Conservation (phyloP, 805 yeast species). For the Kodamaea laetipori region DNA sequence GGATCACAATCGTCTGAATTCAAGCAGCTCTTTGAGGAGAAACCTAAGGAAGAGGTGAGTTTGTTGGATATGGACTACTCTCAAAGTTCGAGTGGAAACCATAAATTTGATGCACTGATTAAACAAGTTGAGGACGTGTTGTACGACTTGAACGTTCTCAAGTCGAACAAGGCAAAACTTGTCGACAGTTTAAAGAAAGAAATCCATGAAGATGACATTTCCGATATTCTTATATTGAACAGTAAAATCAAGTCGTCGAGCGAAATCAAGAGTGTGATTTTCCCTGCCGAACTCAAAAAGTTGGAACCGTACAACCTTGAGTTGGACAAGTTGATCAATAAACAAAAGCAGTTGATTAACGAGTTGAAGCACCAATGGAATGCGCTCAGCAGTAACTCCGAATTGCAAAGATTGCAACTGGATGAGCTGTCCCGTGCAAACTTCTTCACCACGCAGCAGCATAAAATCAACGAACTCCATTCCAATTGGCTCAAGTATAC, state of each 20-base stretch:
- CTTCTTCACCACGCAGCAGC: constrained; percentile 32
- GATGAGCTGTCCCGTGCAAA: constrained; percentile 43
- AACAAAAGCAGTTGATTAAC: constrained; percentile 55
- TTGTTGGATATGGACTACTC: constrained; percentile 65
- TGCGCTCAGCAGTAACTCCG: constrained; percentile 26
- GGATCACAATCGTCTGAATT: constrained; percentile 48
- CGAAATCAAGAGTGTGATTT: constrained; percentile 56
- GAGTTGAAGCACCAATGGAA: constrained; percentile 35
- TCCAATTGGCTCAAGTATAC: constrained; percentile 61
- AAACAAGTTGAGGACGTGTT: constrained; percentile 56
- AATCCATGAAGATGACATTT: constrained; percentile 82
- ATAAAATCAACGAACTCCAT: constrained; percentile 46
- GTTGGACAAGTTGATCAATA: constrained; percentile 64
- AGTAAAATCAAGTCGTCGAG: constrained; percentile 55
- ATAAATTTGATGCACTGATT: constrained; percentile 37
- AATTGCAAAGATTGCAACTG: constrained; percentile 43
- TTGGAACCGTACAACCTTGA: constrained; percentile 69
- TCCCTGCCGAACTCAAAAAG: constrained; percentile 73
- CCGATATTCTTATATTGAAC: constrained; percentile 69
- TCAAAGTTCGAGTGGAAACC: constrained; percentile 25
- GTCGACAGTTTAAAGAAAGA: constrained; percentile 66
- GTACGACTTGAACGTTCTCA: constrained; percentile 61
- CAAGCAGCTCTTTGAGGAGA: constrained; percentile 28
- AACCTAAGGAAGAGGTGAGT: constrained; percentile 38
- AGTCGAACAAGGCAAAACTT: constrained; percentile 62